Base-by-base conservation (phyloP, 768 basidiomycete genomes). In the Sporobolomyces pararoseus region DNA sequence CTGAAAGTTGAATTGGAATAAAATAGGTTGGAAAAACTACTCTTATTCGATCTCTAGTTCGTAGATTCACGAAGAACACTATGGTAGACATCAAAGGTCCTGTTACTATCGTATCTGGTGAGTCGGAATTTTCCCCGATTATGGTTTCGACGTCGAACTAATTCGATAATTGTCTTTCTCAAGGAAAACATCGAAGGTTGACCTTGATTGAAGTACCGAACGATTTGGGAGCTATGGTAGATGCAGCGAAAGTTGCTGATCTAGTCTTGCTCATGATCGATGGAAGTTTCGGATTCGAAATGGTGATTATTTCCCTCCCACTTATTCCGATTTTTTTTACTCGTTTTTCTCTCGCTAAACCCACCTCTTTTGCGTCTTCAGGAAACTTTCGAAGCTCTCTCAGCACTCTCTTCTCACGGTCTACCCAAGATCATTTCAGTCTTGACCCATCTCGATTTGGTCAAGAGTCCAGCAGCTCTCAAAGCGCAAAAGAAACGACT, bases 351-450 rank as follows among this genome's bases (percentile, higher is more conserved):
- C n/a, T n/a, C n/a, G n/a, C n/a, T n/a, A n/a, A n/a, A n/a, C n/a
- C 16, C 16, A 10, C 3, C 51, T 23, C 1, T 13, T 42, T 6
- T n/a, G 57, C 34, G 0, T 58, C 57, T 53, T 39, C 77, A 97
- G 94, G 96, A 98, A 87, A 92, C 92, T 0, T 98, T 99, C 76
- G 96, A 99, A 80, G 97, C 98, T 74, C 87, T 99, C 64, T 98
- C 97, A 75, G 87, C 97, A 76, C 87, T 99, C 31, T 93, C 97
- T 82, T 84, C 91, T 0, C 96, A 99, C 78, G 96, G 96, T 37
- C 95, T 99, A 79, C 96, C 96, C 3, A 99, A 98, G 83, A 92
- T 98, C 75, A 91, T 99, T 71, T 95, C 96, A 65, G 81, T 99
- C 66, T 88, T 99, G 54, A 89, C 92, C 54, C 96, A 99, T 80